Evolutionary conservation across 331 rosid species (phyloP).

Genomic region (Malus hybrid): DNA sequence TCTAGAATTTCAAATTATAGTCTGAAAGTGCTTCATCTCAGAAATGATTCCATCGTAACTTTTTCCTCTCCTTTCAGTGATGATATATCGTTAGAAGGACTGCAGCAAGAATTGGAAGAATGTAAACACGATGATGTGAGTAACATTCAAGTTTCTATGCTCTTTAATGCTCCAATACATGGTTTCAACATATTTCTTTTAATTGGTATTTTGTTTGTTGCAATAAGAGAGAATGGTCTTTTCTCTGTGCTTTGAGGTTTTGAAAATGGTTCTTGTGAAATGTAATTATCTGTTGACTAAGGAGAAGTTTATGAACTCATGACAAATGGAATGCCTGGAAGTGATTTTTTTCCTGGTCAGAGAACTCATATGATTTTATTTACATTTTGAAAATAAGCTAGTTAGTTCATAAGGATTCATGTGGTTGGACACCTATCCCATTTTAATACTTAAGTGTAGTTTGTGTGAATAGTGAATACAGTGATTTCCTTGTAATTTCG

Average conservation of each 20-base stretch:
- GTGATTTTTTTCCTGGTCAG: background rate
- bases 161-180: background rate
- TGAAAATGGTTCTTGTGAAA: background rate
- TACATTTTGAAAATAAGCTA: background rate
- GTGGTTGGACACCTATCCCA: background rate
- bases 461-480: background rate
- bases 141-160: background rate
- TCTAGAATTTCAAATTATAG: background rate
- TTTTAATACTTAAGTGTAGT: background rate
- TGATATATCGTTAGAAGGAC: constrained; percentile 82
- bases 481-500: background rate
- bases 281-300: background rate
- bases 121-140: constrained; percentile 73
- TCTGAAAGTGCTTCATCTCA: background rate
- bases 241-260: background rate
- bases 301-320: background rate
- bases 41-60: constrained; percentile 4
- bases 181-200: background rate
- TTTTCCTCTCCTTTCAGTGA: constrained; percentile 31
- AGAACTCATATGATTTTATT: background rate
- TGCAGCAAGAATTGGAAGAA: constrained; percentile 89
- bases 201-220: background rate
- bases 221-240: background rate
- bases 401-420: background rate
- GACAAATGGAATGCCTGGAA: background rate